Conservation (phyloP, 2,329 filamentous ascomycete species). For the Purpureocillium takamizusanense region DNA sequence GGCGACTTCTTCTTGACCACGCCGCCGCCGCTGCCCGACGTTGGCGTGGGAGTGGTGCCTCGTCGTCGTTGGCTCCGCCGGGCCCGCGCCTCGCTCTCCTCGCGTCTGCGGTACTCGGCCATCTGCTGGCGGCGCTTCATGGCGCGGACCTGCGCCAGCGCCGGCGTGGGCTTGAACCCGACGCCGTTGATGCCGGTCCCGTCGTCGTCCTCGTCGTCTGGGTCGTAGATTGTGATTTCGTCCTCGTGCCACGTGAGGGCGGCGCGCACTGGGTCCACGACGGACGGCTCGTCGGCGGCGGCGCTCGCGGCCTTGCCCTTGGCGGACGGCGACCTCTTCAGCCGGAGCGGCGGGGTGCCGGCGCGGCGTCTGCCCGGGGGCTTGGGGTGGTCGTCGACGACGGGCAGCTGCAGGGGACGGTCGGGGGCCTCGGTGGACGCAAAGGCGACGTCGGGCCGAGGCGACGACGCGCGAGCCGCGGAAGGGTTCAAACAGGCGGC, state of each 20-base stretch:
- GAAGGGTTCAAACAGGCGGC: neutral
- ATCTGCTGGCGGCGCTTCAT: constrained; percentile 52
- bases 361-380: constrained; percentile 24
- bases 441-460: neutral
- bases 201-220: constrained; percentile 56
- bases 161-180: constrained; percentile 55
- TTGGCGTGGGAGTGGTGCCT: constrained; percentile 16
- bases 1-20: constrained; percentile 15
- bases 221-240: constrained; percentile 59
- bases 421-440: neutral
- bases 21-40: constrained; percentile 10
- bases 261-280: constrained; percentile 46
- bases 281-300: constrained; percentile 22
- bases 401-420: constrained; percentile 14
- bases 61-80: constrained; percentile 43
- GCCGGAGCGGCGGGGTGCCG: constrained; percentile 28
- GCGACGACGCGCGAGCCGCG: neutral
- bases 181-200: constrained; percentile 60
- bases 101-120: constrained; percentile 51
- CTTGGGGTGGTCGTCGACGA: constrained; percentile 29
- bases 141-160: constrained; percentile 47
- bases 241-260: constrained; percentile 59
- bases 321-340: constrained; percentile 12
- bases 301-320: constrained; percentile 10
- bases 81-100: constrained; percentile 51